phyloP scores from a whole-genome alignment of 106 monocot species.

The Dendrobium huoshanense region DNA sequence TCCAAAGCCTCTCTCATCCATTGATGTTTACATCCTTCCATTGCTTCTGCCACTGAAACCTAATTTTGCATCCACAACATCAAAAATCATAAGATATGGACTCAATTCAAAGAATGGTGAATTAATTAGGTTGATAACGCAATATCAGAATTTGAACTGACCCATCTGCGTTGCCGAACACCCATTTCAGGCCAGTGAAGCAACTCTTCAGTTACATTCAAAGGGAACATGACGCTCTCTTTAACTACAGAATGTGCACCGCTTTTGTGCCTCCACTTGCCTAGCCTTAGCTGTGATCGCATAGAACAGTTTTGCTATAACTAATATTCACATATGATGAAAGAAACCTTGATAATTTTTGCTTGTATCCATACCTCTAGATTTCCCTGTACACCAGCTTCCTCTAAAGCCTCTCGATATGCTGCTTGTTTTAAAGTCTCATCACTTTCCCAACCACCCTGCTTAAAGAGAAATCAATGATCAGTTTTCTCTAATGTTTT shows the following conservation, averaged over 20 bases:
- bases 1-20: conserved; percentile 57
- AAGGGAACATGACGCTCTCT: conserved; percentile 44
- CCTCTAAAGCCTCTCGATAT: conserved; percentile 51
- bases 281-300: conserved; percentile 21
- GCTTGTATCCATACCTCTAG: conserved; percentile 19
- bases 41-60: conserved; percentile 34
- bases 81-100: neutral
- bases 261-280: conserved; percentile 45
- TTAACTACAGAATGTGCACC: conserved; percentile 14
- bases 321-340: neutral
- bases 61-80: neutral
- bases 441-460: conserved; percentile 69
- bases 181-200: conserved; percentile 43
- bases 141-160: conserved; percentile 1
- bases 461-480: neutral
- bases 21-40: conserved; percentile 25
- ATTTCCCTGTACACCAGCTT: conserved; percentile 54
- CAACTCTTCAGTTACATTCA: conserved; percentile 39
- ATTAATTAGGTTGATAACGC: too few relatives aligned
- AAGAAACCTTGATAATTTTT: neutral
- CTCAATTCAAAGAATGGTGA: too few relatives aligned
- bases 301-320: neutral
- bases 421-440: conserved; percentile 37
- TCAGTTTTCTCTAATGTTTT: neutral
- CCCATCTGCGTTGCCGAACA: conserved; percentile 32